These are phyloP conservation scores for Capronia americana DNA, from an alignment of 2,329 filamentous ascomycete genomes.

Conservation along the genomic window DNA sequence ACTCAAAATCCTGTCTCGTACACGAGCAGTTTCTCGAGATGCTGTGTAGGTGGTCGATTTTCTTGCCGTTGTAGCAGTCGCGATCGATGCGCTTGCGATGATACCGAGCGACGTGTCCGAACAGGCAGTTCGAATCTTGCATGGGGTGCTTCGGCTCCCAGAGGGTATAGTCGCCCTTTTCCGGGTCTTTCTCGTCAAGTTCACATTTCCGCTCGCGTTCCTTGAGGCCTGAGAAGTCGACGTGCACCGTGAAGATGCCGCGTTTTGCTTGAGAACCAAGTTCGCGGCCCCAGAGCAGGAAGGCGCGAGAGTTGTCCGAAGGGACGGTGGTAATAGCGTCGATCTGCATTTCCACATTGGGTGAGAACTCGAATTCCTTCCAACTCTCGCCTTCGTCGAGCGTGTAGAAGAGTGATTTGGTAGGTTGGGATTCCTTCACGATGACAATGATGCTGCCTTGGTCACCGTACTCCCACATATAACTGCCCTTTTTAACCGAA, in stretches of 20 bases:
- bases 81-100: constrained; percentile 83
- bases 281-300: constrained; percentile 82
- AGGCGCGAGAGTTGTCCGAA: constrained; percentile 87
- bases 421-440: constrained; percentile 72
- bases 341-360: constrained; percentile 72
- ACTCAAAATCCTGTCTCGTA: constrained; percentile 87
- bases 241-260: constrained; percentile 74
- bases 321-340: constrained; percentile 85
- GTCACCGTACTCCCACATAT: constrained; percentile 94
- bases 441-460: constrained; percentile 92
- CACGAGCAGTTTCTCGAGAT: constrained; percentile 80
- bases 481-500: constrained; percentile 82
- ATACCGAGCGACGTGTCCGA: constrained; percentile 88
- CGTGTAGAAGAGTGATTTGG: constrained; percentile 75
- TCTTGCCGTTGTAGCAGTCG: constrained; percentile 81
- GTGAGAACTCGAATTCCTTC: constrained; percentile 74
- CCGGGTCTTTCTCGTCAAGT: constrained; percentile 65
- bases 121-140: constrained; percentile 80
- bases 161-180: constrained; percentile 74
- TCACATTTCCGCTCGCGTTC: constrained; percentile 70
- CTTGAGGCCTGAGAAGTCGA: constrained; percentile 86
- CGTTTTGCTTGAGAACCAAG: constrained; percentile 50
- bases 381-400: constrained; percentile 82
- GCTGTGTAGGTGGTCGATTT: constrained; percentile 61
- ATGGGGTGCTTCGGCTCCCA: constrained; percentile 88